A percentile compares a stretch with the other conserved stretches of the same genome.
Evolutionary conservation across 2,329 filamentous ascomycete genomes (phyloP).

Genomic region (Cladophialophora psammophila): DNA sequence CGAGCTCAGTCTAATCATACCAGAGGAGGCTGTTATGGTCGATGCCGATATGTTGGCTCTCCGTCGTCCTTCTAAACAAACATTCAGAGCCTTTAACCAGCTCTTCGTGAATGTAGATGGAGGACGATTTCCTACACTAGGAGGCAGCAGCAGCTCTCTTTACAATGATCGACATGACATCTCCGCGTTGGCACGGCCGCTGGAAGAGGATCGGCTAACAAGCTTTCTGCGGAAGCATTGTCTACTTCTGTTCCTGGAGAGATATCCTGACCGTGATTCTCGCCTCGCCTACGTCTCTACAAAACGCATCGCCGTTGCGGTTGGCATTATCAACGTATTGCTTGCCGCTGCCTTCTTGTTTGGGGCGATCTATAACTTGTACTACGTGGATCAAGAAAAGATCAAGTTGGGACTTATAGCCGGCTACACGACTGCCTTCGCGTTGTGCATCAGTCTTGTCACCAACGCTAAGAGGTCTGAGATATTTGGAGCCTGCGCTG

Average conservation of each 20-base stretch:
- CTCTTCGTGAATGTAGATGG: too few relatives aligned
- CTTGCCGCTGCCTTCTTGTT: constrained; percentile 4
- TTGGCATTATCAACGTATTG: constrained; percentile 1
- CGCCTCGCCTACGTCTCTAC: constrained; percentile 6
- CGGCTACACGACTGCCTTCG: not conserved
- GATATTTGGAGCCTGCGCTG: constrained; percentile 8
- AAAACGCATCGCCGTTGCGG: constrained; percentile 3
- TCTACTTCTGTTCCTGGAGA: constrained; percentile 7
- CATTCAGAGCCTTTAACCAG: too few relatives aligned
- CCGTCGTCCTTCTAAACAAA: too few relatives aligned
- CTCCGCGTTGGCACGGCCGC: constrained; percentile 2
- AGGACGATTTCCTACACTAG: not conserved
- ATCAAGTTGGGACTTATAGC: constrained; percentile 4
- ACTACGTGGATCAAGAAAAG: not conserved
- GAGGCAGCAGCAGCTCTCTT: not conserved
- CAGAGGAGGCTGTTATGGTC: too few relatives aligned
- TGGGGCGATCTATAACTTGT: not conserved
- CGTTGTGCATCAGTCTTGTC: not conserved
- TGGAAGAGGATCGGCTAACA: constrained; percentile 10
- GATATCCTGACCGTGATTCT: constrained; percentile 7
- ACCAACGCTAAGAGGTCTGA: not conserved
- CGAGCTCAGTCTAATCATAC: too few relatives aligned
- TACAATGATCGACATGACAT: not conserved
- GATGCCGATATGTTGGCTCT: too few relatives aligned
- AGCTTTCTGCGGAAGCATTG: constrained; percentile 10